Conservation (phyloP, 768 basidiomycete genomes). For the Naganishia randhawae region DNA sequence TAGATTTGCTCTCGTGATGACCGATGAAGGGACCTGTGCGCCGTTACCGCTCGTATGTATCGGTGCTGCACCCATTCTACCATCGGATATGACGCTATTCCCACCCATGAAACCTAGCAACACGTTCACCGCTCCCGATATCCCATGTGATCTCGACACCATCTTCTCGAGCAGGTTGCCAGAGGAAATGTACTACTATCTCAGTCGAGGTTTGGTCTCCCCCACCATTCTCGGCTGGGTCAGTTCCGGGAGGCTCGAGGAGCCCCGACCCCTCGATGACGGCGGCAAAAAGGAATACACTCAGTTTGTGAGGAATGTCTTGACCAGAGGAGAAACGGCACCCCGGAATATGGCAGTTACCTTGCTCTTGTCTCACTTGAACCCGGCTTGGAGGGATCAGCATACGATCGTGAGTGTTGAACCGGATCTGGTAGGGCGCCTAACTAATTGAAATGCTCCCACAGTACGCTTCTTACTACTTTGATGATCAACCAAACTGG, state of each 20-base stretch:
- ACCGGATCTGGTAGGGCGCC: not conserved
- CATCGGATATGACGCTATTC: constrained; percentile 54
- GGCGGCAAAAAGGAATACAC: constrained; percentile 93
- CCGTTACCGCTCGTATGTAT: constrained; percentile 62
- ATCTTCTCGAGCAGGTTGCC: constrained; percentile 92
- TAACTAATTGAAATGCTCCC: not conserved
- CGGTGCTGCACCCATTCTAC: constrained; percentile 64
- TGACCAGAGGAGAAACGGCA: constrained; percentile 89
- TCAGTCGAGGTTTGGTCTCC: constrained; percentile 83
- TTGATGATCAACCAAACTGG: constrained; percentile 61
- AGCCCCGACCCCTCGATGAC: constrained; percentile 77
- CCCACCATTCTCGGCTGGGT: constrained; percentile 94
- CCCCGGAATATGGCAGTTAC: constrained; percentile 88
- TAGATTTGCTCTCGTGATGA: constrained; percentile 83
- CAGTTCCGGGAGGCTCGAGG: constrained; percentile 77
- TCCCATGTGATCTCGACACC: constrained; percentile 85
- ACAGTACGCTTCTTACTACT: constrained; percentile 49
- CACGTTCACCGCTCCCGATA: constrained; percentile 71
- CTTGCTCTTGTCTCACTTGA: constrained; percentile 72
- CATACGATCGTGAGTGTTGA: constrained; percentile 59
- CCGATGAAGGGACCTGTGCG: constrained; percentile 58
- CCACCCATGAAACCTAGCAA: constrained; percentile 51
- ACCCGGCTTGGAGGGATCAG: constrained; percentile 71
- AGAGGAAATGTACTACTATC: constrained; percentile 93
- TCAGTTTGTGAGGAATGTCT: constrained; percentile 89